These are phyloP conservation scores for Microbotryum violaceum DNA, from an alignment of 1,284 basidiomycete species.

Conservation along the genomic window DNA sequence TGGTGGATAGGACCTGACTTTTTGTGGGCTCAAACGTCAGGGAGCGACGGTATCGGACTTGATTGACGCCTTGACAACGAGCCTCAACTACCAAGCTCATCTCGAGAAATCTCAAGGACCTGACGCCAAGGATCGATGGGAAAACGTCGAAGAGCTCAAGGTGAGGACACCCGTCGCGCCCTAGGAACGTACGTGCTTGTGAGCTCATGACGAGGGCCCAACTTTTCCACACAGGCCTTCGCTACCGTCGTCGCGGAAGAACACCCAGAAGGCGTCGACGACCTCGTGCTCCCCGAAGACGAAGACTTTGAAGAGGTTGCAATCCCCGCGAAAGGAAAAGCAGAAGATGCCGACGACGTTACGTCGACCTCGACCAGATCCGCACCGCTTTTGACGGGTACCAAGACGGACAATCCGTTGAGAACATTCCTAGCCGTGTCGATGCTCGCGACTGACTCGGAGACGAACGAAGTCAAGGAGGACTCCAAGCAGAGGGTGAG, in stretches of 20 bases:
- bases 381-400: conserved; percentile 12
- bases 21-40: conserved; percentile 38
- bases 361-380: conserved; percentile 11
- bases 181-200: background rate
- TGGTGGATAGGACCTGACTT: too few species aligned
- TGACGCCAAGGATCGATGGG: conserved; percentile 70
- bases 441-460: conserved; percentile 74
- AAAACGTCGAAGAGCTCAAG: conserved; percentile 76
- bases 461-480: conserved; percentile 55
- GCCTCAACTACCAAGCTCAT: conserved; percentile 61
- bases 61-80: conserved; percentile 54
- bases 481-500: conserved; percentile 47
- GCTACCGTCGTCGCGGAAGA: conserved; percentile 22
- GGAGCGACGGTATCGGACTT: conserved; percentile 58
- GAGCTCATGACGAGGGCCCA: background rate
- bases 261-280: conserved; percentile 8
- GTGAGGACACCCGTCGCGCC: conserved; percentile 4
- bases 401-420: conserved; percentile 50
- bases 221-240: background rate
- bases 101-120: conserved; percentile 57
- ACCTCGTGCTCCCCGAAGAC: background rate
- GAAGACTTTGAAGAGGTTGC: conserved; percentile 10
- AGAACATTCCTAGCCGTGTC: conserved; percentile 75
- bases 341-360: conserved; percentile 11
- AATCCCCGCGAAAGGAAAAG: background rate